A percentile compares a stretch with the other conserved stretches of the same genome.
These are phyloP conservation scores for Chloropicon primus DNA, from an alignment of 139 green algal genomes.

Conservation along the genomic window DNA sequence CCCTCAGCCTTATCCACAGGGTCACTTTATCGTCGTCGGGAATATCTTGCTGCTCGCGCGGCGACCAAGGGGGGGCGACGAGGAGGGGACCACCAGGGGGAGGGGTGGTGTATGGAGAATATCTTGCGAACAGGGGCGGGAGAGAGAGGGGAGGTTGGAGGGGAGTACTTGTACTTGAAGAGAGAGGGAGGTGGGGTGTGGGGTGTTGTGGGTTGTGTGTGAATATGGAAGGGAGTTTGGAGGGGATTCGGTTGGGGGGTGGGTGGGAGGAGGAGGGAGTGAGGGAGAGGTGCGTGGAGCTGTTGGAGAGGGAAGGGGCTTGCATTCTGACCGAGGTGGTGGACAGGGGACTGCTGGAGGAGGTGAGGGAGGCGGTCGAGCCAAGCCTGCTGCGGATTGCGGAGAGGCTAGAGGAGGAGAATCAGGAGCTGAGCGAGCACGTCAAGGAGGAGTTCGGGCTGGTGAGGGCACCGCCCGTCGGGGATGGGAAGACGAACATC, in stretches of 20 bases:
- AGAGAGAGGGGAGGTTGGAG: too few relatives aligned
- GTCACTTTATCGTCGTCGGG: too few relatives aligned
- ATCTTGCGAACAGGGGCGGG: too few relatives aligned
- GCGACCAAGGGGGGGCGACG: too few relatives aligned
- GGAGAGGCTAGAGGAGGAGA: conserved; percentile 24
- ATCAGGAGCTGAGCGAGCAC: conserved; percentile 40
- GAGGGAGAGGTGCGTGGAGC: conserved; percentile 37
- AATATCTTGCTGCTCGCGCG: too few relatives aligned
- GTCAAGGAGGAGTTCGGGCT: conserved; percentile 30
- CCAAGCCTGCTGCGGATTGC: conserved; percentile 13
- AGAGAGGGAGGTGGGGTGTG: too few relatives aligned
- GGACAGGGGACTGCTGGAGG: conserved; percentile 18
- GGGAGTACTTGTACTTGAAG: too few relatives aligned
- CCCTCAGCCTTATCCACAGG: too few relatives aligned
- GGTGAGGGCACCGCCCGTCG: not conserved
- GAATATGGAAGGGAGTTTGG: conserved; percentile 34
- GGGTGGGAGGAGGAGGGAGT: conserved; percentile 39
- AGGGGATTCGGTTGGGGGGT: conserved; percentile 4
- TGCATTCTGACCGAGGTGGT: conserved; percentile 8
- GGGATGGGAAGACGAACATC: not conserved
- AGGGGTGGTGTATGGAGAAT: too few relatives aligned
- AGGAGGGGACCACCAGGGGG: too few relatives aligned
- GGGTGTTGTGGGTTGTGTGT: too few relatives aligned
- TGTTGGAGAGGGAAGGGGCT: conserved; percentile 18
- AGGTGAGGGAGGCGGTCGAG: not conserved